Base-by-base conservation (phyloP, 2,329 filamentous ascomycete genomes). In the Blastomyces percursus region DNA sequence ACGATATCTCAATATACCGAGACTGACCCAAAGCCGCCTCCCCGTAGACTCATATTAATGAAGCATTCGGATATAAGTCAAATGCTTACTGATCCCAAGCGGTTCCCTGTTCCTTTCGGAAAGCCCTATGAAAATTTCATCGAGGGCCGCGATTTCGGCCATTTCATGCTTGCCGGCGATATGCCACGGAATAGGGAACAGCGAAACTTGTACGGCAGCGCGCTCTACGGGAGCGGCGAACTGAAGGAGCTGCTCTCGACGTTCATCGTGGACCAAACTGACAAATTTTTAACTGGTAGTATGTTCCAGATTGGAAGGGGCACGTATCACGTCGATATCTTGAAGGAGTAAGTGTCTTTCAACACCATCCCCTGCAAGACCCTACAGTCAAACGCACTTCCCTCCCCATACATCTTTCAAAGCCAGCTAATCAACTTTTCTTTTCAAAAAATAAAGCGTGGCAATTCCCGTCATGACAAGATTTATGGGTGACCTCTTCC, bases 401-500 rank as follows among this genome's bases (percentile, higher is more conserved):
- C 21, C 19, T 24, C 35, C 5, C 6, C 19, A 16, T 35, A 16
- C 30, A 30, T 58, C 12, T 56, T 38, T 32, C 24, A 8, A 12
- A 16, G 27, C 38, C 27, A 8, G 40, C 57, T 35, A 46, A 59
- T 32, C 40, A 8, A 56, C 16, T 11, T 56, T n/a, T 21, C 11
- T 19, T 21, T 48, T 3, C 14, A 9, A 24, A 16, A 16, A 24
- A 16, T 27, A 46, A 30, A 66, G 66, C n/a, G 62, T 68, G 14
- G 66, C 62, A 0, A 68, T 67, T 60, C 69, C 69, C 7, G 60
- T 69, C 55, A 67, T 68, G 57, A 64, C 69, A 9, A 38, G 65
- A 8, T 58, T 71, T 35, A 12, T 70, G 24, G 68, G 67, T 7
- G 69, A 70, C 57, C 64, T 68, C 35, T 68, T 68, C 64, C 64